Percentiles rank a stretch among this genome's conserved stretches.
Conservation (phyloP, 2,329 filamentous ascomycete genomes). For the Microcyclospora tardicrescens region DNA sequence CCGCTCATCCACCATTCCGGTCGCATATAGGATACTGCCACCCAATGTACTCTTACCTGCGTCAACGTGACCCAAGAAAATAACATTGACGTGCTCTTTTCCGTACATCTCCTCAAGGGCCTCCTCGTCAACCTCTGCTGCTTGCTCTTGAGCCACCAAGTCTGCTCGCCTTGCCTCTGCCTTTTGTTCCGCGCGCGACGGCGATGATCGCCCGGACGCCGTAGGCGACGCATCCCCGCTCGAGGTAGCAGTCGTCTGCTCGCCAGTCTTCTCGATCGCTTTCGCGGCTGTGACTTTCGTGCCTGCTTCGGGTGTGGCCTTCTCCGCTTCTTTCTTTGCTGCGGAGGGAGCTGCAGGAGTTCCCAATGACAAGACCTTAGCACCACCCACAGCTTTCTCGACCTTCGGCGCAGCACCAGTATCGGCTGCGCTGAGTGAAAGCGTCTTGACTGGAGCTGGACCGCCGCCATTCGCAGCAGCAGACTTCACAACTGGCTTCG, state of each 20-base stretch:
- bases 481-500: slow-evolving; percentile 37
- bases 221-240: slow-evolving; percentile 67
- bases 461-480: slow-evolving; percentile 47
- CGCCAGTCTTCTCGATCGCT: slow-evolving; percentile 82
- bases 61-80: slow-evolving; percentile 97
- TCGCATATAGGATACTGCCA: slow-evolving; percentile 81
- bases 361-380: slow-evolving; percentile 64
- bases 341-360: slow-evolving; percentile 32
- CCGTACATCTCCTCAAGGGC: slow-evolving; percentile 92
- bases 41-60: slow-evolving; percentile 95
- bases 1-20: slow-evolving; percentile 98
- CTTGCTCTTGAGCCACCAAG: slow-evolving; percentile 70
- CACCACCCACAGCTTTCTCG: slow-evolving; percentile 34
- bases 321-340: slow-evolving; percentile 35
- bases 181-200: slow-evolving; percentile 42
- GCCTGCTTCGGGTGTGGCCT: slow-evolving; percentile 49
- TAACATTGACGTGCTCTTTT: slow-evolving; percentile 87
- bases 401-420: slow-evolving; percentile 43
- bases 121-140: slow-evolving; percentile 64
- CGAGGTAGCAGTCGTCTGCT: slow-evolving; percentile 42
- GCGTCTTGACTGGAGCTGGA: slow-evolving; percentile 42
- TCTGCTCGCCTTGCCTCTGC: slow-evolving; percentile 57
- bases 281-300: slow-evolving; percentile 78
- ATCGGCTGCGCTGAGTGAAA: slow-evolving; percentile 40
- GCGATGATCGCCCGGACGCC: slow-evolving; percentile 69